Evolutionary conservation across 805 yeast genomes (phyloP).

Genomic region (Metschnikowia shivogae): DNA sequence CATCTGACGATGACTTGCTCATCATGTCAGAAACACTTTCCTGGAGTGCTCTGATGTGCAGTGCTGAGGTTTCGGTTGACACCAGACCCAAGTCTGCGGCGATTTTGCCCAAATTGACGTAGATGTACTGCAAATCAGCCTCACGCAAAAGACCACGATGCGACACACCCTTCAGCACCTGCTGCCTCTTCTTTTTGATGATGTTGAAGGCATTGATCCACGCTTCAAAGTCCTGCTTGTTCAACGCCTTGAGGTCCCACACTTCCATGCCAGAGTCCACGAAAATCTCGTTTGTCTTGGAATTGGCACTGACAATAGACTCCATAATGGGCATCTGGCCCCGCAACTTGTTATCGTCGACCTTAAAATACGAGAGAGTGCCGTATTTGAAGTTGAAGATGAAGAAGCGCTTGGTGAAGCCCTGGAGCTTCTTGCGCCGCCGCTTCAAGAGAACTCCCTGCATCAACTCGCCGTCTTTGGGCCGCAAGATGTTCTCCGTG

Average conservation of each 20-base stretch:
- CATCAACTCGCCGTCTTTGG: slow-evolving; percentile 64
- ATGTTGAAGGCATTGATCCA: slow-evolving; percentile 82
- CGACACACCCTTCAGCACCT: slow-evolving; percentile 4
- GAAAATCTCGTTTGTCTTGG: slow-evolving; percentile 61
- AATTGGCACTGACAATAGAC: slow-evolving; percentile 78
- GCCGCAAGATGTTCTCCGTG: slow-evolving; percentile 23
- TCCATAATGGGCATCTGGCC: slow-evolving; percentile 89
- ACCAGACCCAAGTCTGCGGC: background rate
- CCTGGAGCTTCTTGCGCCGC: slow-evolving; percentile 76
- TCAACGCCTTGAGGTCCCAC: slow-evolving; percentile 78
- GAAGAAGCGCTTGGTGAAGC: slow-evolving; percentile 81
- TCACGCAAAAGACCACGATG: background rate
- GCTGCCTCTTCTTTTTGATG: slow-evolving; percentile 31
- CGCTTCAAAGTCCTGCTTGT: slow-evolving; percentile 59
- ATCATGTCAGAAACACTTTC: slow-evolving; percentile 1
- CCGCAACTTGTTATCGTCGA: slow-evolving; percentile 65
- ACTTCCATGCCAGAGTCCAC: slow-evolving; percentile 94
- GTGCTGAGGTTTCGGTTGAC: background rate
- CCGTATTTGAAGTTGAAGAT: slow-evolving; percentile 78
- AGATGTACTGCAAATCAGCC: slow-evolving; percentile 1
- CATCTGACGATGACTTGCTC: slow-evolving; percentile 17
- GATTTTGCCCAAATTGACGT: background rate
- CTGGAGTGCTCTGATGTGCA: slow-evolving; percentile 2
- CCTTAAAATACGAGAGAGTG: slow-evolving; percentile 77
- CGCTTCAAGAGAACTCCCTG: slow-evolving; percentile 80